Evolutionary conservation across 2,329 filamentous ascomycete species (phyloP), one percentile per base, ranked within the genome.

Genomic region (Plectosphaerella cucumerina): DNA sequence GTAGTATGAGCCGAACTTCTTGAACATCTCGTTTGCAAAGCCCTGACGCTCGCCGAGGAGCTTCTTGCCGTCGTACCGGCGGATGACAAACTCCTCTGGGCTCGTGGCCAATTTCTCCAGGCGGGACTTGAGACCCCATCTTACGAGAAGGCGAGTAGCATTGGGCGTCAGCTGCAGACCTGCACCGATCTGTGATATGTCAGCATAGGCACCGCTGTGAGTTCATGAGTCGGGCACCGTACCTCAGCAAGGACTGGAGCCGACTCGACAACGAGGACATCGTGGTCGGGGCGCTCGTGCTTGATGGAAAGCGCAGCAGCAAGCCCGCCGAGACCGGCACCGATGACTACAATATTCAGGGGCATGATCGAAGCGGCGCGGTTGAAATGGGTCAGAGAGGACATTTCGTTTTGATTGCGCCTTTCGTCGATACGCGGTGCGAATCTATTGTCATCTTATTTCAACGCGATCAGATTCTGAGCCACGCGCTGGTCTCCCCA

Each of bases 1-100:
- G 56, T 84, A 85, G 0, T 82, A 82, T 0, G 79, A 76, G 12
- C 67, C 68, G 56, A 86, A 86, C 54, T 76, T 78, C 3, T 62
- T 60, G 8, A 73, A 71, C 51, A 83, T 81, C 20, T 78, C 76
- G 18, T 69, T 60, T 52, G 78, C 64, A 52, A 83, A 85, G n/a
- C 70, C 57, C 1, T 72, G 64, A 26, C 23, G 23, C 33, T 83
- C 77, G 12, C 74, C 64, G 0, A 76, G 77, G 2, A 84, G 64
- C 0, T 76, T 65, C 62, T 64, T 53, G 15, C 78, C 76, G 6
- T 74, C 69, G 60, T 81, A 86, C 18, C 78, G 70, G 51, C 76
- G 74, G 6, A 85, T 75, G 2, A 72, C 69, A 1, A 84, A 63
- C 1, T 68, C 68, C 1, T 65, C 70, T 0, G 82, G 82, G 44